Percentiles rank a stretch among this genome's conserved stretches.
Evolutionary conservation across 495 filamentous ascomycete genomes (phyloP).

Genomic region (Aspergillus sclerotioniger): DNA sequence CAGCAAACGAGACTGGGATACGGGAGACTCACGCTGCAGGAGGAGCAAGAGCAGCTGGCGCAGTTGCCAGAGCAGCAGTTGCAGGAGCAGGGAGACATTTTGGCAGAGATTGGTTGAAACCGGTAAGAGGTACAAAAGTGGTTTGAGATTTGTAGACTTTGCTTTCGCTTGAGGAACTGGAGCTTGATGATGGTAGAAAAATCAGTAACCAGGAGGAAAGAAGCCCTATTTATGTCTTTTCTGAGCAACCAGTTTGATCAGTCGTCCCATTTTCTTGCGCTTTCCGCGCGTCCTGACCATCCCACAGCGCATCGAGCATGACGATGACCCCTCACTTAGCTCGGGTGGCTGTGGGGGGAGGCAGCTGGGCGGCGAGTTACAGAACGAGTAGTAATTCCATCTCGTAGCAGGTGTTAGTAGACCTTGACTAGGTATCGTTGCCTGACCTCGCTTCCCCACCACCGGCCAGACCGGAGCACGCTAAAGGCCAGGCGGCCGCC

Average conservation of each 20-base stretch:
- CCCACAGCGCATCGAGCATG: neutral
- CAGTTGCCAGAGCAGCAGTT: conserved; percentile 7
- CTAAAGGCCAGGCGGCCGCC: neutral
- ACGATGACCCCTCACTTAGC: neutral
- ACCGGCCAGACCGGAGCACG: neutral
- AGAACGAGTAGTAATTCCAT: neutral
- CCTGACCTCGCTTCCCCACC: conserved; percentile 3
- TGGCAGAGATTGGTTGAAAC: neutral
- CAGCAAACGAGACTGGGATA: neutral
- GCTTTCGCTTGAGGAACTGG: neutral
- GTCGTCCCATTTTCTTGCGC: neutral
- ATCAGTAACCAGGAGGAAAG: neutral
- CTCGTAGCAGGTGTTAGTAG: neutral
- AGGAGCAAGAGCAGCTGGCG: conserved; percentile 5
- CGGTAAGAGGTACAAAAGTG: neutral
- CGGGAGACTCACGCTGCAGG: conserved; percentile 3
- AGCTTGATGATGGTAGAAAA: neutral
- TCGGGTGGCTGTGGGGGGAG: neutral
- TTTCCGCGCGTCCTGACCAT: neutral
- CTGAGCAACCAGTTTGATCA: neutral
- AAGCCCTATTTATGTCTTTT: conserved; percentile 4
- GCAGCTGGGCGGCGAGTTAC: neutral
- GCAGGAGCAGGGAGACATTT: conserved; percentile 8
- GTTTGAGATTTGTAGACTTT: neutral
- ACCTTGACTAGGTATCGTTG: neutral